Evolutionary conservation across 2,329 filamentous ascomycete genomes (phyloP), one percentile per base, ranked within the genome.

Genomic region (Colletotrichum shisoi): DNA sequence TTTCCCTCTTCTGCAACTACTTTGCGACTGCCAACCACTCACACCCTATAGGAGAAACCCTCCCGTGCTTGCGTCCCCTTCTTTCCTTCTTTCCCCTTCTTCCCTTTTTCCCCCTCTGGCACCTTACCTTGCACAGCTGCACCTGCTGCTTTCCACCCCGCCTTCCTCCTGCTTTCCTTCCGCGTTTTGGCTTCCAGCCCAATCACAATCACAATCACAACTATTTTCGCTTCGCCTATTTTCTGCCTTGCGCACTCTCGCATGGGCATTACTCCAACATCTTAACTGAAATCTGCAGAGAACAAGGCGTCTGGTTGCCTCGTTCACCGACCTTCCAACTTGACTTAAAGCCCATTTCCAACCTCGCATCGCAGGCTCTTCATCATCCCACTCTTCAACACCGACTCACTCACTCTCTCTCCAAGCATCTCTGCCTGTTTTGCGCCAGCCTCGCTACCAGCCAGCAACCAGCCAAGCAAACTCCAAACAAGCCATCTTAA

Each of bases 291-390:
- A 45, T 12, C 46, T 48, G 37, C 51, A 40, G 31, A 57, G 44
- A 67, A 68, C 65, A 39, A 68, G 65, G 65, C 65, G 44, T 56
- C 61, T n/a, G 49, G 56, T 65, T 49, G 65, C 65, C 65, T 68
- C 37, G 56, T 51, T 37, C 13, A 27, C 12, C 56, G 17, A 39
- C 7, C 42, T 48, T 11, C 19, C 39, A 24, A 34, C 57, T 51
- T 68, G 65, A 68, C 56, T 40, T 59, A 68, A 65, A 68, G 37
- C 42, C 65, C 65, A 65, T 56, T 40, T 19, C 39, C 49, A 54
- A 27, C 42, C 40, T 46, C n/a, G 42, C 51, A 31, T 34, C 31
- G 31, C 31, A 34, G 31, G 44, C 51, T 37, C 17, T 31, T 15
- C 21, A 44, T 42, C 11, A 21, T 15, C 21, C 17, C 46, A 17